Conservation (phyloP, 129 eudicot species). For the Pseudognaphalium luteoalbum region DNA sequence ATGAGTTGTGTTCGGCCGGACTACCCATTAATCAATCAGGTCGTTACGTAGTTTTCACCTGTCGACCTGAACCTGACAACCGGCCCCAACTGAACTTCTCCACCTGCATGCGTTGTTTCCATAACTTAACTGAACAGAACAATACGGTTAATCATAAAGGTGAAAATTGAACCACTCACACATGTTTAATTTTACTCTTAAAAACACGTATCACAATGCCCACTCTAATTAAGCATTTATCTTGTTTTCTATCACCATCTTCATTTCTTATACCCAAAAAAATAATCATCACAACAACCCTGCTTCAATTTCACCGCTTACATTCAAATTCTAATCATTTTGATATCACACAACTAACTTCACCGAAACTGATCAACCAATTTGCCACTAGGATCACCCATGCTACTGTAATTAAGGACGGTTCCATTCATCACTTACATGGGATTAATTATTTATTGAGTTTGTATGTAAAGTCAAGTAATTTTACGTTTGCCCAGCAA, state of each 20-base stretch:
- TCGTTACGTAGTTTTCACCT: too few species aligned
- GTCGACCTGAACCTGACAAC: too few species aligned
- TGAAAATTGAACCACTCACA: background rate
- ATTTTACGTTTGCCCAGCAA: conserved; percentile 36
- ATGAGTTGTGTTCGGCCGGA: too few species aligned
- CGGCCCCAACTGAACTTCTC: background rate
- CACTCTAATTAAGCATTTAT: background rate
- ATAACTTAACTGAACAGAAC: background rate
- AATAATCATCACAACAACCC: background rate
- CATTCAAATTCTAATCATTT: conserved; percentile 15
- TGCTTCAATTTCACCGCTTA: conserved; percentile 6
- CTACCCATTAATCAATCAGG: too few species aligned
- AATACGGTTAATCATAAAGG: background rate
- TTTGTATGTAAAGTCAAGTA: conserved; percentile 39
- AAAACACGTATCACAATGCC: background rate
- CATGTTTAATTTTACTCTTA: background rate
- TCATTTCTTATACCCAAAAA: conserved; percentile 14
- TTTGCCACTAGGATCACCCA: conserved; percentile 23
- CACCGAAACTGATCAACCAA: conserved; percentile 14
- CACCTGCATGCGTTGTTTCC: background rate
- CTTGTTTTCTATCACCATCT: background rate
- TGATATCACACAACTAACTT: background rate
- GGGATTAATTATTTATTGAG: conserved; percentile 46
- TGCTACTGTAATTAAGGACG: conserved; percentile 44
- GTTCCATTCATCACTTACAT: conserved; percentile 34